A percentile compares a stretch with the other conserved stretches of the same genome.
Conservation (phyloP, 139 green algal species). For the Coelastrella sp. region DNA sequence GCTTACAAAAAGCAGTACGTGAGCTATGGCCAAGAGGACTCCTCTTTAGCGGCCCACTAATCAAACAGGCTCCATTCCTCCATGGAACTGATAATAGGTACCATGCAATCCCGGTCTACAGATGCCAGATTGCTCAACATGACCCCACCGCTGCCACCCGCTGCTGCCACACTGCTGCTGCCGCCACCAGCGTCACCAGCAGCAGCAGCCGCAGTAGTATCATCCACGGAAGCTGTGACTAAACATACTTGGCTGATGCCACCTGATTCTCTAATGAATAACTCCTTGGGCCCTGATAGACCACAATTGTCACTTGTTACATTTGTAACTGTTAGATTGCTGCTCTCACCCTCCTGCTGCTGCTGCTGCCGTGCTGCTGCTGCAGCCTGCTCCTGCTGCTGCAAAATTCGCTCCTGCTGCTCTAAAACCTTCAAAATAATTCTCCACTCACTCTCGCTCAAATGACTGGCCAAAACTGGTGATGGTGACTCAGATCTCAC, state of each 20-base stretch:
- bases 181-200: neutral
- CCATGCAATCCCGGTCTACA: neutral
- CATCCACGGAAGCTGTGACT: neutral
- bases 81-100: neutral
- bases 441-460: conserved; percentile 15
- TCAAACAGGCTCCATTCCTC: neutral
- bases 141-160: neutral
- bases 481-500: neutral
- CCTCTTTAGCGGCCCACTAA: too few species aligned
- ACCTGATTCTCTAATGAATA: neutral
- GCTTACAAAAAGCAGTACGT: too few species aligned
- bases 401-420: conserved; percentile 14
- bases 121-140: neutral
- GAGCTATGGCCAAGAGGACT: too few species aligned
- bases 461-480: neutral
- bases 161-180: neutral
- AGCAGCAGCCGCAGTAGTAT: neutral
- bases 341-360: neutral
- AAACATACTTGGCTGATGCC: conserved; percentile 6
- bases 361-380: conserved; percentile 27
- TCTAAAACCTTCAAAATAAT: neutral
- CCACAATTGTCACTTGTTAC: neutral
- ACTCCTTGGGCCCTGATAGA: neutral
- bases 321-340: neutral
- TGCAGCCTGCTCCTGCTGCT: conserved; percentile 33